Evolutionary conservation across 2,329 filamentous ascomycete species (phyloP).

Genomic region (Botrytis medusae): DNA sequence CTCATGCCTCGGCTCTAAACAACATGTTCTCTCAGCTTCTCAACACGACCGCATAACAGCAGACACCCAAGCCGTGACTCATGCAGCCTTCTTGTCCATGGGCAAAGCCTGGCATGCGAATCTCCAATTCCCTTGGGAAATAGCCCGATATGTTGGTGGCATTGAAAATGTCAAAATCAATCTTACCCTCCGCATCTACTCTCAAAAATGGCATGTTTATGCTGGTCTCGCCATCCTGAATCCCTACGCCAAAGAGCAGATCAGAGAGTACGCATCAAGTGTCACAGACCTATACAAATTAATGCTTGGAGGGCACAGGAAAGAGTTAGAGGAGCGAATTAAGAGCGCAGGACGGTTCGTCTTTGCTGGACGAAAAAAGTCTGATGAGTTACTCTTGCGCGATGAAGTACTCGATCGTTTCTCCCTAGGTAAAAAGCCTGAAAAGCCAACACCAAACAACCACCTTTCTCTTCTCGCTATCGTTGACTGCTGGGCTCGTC

Average conservation of each 20-base stretch:
- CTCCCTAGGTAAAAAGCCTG: conserved; percentile 67
- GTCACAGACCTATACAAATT: conserved; percentile 96
- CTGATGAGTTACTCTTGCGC: conserved; percentile 64
- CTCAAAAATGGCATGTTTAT: conserved; percentile 99
- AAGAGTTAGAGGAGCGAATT: conserved; percentile 73
- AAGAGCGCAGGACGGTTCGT: conserved; percentile 76
- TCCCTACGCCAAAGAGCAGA: conserved; percentile 86
- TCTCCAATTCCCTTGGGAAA: conserved; percentile 94
- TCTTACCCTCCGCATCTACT: conserved; percentile 93
- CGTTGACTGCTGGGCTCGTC: conserved; percentile 96
- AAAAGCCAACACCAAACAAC: conserved; percentile 74
- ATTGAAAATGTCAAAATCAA: conserved; percentile 99
- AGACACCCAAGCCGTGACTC: conserved; percentile 96
- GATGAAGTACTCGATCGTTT: conserved; percentile 88
- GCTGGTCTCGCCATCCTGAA: conserved; percentile 96
- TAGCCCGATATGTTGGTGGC: conserved; percentile 90
- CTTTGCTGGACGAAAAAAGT: conserved; percentile 54
- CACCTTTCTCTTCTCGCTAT: conserved; percentile 92
- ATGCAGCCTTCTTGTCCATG: conserved; percentile 96
- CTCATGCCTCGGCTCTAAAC: conserved; percentile 78
- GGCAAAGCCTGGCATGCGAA: conserved; percentile 97
- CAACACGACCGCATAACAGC: conserved; percentile 97
- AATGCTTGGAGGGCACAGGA: conserved; percentile 82
- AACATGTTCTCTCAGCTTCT: conserved; percentile 81
- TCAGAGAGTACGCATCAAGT: conserved; percentile 87